Evolutionary conservation across 441 rosid species (phyloP).

Genomic region (Pelargonium australe): DNA sequence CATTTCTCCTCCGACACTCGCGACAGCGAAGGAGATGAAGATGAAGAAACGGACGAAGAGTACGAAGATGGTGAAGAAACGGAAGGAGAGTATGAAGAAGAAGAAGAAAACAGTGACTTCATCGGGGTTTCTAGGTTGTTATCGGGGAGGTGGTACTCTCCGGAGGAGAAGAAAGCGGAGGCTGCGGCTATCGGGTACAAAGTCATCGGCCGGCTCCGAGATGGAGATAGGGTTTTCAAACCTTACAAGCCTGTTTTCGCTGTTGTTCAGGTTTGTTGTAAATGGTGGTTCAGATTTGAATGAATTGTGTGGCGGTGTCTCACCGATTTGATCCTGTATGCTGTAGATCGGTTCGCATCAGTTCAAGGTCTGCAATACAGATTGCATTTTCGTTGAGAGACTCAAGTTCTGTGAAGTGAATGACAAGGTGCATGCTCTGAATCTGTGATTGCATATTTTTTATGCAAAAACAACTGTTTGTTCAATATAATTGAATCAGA

Average conservation of each 20-base stretch:
- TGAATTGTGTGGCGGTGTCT: not conserved
- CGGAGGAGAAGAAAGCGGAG: constrained; percentile 63
- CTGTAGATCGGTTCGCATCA: constrained; percentile 83
- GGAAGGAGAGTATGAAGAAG: not conserved
- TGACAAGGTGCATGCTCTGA: constrained; percentile 53
- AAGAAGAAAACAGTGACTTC: constrained; percentile 25
- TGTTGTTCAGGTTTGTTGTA: constrained; percentile 66
- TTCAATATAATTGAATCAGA: no score
- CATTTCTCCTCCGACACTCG: constrained; percentile 41
- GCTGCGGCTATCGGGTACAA: constrained; percentile 75
- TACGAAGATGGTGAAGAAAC: constrained; percentile 8
- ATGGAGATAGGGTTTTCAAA: constrained; percentile 56
- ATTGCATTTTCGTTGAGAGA: constrained; percentile 68
- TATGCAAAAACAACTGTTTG: no score
- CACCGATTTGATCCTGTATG: not conserved
- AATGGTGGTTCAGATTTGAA: not conserved
- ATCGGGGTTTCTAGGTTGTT: constrained; percentile 24
- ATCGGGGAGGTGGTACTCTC: constrained; percentile 41
- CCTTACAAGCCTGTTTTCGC: constrained; percentile 70
- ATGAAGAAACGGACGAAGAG: constrained; percentile 23
- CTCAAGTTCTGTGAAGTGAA: constrained; percentile 88
- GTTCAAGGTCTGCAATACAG: constrained; percentile 87
- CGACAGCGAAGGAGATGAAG: constrained; percentile 14
- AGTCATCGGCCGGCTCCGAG: constrained; percentile 55
- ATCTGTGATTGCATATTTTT: not conserved